phyloP scores from a whole-genome alignment of 192 early-diverging fungal species.

The Haplosporangium gracile region DNA sequence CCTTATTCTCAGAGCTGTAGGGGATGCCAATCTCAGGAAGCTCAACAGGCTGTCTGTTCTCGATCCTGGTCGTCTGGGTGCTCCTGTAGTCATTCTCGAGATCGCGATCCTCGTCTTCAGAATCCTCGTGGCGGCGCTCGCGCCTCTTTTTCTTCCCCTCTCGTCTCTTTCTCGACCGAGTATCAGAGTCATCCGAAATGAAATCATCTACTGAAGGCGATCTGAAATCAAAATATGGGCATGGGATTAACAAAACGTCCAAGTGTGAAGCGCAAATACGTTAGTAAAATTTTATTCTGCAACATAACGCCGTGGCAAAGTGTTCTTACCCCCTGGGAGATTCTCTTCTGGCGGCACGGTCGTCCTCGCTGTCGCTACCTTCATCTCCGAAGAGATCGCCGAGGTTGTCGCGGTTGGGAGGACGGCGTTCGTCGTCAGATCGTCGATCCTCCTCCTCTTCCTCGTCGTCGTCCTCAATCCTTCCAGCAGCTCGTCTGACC shows the following conservation, averaged over 20 bases:
- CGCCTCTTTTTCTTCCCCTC: slow-evolving; percentile 43
- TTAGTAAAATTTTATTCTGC: background rate
- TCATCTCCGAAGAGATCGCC: slow-evolving; percentile 48
- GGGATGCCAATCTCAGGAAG: slow-evolving; percentile 47
- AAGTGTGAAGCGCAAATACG: background rate
- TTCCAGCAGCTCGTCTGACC: slow-evolving; percentile 27
- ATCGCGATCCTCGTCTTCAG: slow-evolving; percentile 36
- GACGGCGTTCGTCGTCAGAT: slow-evolving; percentile 4
- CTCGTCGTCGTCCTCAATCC: slow-evolving; percentile 41
- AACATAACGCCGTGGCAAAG: background rate
- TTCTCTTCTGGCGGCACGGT: slow-evolving; percentile 1
- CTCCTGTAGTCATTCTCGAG: slow-evolving; percentile 30
- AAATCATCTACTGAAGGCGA: slow-evolving; percentile 34
- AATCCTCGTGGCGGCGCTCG: slow-evolving; percentile 22
- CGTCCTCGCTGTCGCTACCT: slow-evolving; percentile 38
- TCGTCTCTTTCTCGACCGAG: slow-evolving; percentile 23
- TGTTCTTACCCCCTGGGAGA: slow-evolving; percentile 23
- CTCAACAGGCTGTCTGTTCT: slow-evolving; percentile 37
- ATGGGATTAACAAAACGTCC: background rate
- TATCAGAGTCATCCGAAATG: slow-evolving; percentile 43
- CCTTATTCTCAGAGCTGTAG: slow-evolving; percentile 46
- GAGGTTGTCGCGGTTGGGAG: slow-evolving; percentile 1
- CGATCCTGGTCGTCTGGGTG: slow-evolving; percentile 28
- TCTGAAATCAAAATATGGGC: slow-evolving; percentile 1
- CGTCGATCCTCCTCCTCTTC: slow-evolving; percentile 19